Conservation (phyloP, 2,329 filamentous ascomycete genomes). For the Xylariaceae sp. region DNA sequence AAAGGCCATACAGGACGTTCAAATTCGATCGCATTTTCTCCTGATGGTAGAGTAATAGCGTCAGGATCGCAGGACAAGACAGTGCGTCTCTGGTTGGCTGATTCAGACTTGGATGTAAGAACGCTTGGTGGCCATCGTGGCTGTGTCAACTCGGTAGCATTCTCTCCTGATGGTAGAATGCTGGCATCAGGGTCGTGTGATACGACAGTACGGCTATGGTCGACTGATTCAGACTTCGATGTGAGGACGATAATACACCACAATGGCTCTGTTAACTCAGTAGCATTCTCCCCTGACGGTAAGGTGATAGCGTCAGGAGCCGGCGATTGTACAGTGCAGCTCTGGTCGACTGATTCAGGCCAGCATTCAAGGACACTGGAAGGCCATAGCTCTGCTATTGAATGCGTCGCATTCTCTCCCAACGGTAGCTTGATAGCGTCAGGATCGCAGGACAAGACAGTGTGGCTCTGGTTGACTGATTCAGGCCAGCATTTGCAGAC, state of each 20-base stretch:
- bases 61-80: not conserved
- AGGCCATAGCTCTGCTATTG: not conserved
- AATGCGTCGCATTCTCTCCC: constrained; percentile 4
- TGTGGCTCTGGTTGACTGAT: constrained; percentile 3
- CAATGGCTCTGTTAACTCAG: not conserved
- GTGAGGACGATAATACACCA: too few species aligned
- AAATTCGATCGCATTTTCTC: too few species aligned
- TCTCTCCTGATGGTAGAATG: not conserved
- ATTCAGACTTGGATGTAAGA: not conserved
- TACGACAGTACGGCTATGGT: constrained; percentile 4
- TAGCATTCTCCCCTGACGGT: constrained; percentile 13
- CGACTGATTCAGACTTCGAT: too few species aligned
- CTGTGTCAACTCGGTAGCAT: not conserved
- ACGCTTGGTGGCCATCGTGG: not conserved
- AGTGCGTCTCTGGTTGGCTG: constrained; percentile 1
- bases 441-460: constrained; percentile 5
- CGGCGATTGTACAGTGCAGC: not conserved
- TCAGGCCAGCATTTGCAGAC: constrained; percentile 2
- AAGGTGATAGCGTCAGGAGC: not conserved
- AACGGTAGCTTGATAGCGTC: constrained; percentile 14
- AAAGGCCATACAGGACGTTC: constrained; percentile 17
- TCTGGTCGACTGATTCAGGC: not conserved
- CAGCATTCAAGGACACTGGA: not conserved
- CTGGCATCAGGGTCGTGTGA: not conserved
- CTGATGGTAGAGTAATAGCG: too few species aligned